Base-by-base conservation (phyloP, 345 rosid species). In the Ricinus communis region DNA sequence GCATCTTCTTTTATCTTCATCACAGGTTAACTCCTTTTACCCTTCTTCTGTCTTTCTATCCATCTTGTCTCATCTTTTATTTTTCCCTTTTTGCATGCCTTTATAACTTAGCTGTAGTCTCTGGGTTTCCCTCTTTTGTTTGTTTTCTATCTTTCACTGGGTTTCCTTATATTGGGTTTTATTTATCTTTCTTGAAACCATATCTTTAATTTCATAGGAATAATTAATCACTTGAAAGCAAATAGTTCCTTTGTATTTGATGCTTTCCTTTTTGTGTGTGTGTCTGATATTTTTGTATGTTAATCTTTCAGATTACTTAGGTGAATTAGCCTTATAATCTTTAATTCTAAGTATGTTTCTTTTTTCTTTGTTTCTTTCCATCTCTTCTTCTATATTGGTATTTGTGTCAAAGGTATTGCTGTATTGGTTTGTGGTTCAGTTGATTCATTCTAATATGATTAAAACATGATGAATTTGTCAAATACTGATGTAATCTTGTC, bases 11-110 rank as follows among this genome's bases (percentile, higher is more conserved):
- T 51, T 12, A 5, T 27, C 53, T 5, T 43, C 28, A 0, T 57
- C n/a, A 53, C 54, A 62, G 74, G 68, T 71, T 71, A n/a, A 19
- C 27, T 57, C 36, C 62, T 57, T 57, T 0, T 28, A 25, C 25
- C 63, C 45, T 8, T 45, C 47, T 55, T 30, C 33, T 27, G 0
- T n/a, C n/a, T 16, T 19, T 1, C 21, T 25, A 27, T 25, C 50
- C 38, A 28, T 69, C 18, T 15, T 21, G 3, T 22, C 31, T 12
- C 72, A 5, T 69, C 54, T 12, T 43, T 31, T 18, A 15, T 60
- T 10, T 0, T 8, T 33, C n/a, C 21, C 45, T 69, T 12, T 9
- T 19, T 40, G 24, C 8, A 45, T 49, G n/a, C 4, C 16, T 1
- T 1, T 36, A 15, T 36, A 0, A 9, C 19, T 15, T 33, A 10